Evolutionary conservation across 2,329 filamentous ascomycete genomes (phyloP).

Genomic region (Magnaporthiopsis incrustans): DNA sequence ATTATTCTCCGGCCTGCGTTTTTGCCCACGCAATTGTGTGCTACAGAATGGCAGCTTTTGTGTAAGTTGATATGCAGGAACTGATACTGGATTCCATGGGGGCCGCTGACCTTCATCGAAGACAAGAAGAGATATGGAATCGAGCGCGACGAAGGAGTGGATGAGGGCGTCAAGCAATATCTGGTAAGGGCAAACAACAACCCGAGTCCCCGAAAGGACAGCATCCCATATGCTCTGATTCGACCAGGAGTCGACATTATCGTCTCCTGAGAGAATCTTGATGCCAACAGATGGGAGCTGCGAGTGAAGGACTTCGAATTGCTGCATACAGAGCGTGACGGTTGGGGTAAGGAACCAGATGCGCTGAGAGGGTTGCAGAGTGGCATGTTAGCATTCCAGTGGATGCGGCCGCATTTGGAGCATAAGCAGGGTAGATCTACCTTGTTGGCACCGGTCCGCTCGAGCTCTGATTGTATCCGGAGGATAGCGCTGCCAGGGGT

Average conservation of each 20-base stretch:
- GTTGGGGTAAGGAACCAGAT: slow-evolving; percentile 72
- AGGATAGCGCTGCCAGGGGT: slow-evolving; percentile 49
- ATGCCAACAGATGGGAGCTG: slow-evolving; percentile 54
- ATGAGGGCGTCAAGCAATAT: slow-evolving; percentile 65
- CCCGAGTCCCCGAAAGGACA: slow-evolving; percentile 52
- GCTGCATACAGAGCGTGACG: slow-evolving; percentile 58
- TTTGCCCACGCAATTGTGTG: slow-evolving; percentile 63
- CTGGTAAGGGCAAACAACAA: slow-evolving; percentile 74
- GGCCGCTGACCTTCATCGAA: slow-evolving; percentile 67
- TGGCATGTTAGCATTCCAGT: slow-evolving; percentile 12
- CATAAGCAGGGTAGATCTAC: slow-evolving; percentile 26
- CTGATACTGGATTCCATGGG: slow-evolving; percentile 11
- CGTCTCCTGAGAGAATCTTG: slow-evolving; percentile 57
- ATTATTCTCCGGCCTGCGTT: slow-evolving; percentile 65
- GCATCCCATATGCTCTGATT: slow-evolving; percentile 50
- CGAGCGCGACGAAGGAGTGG: slow-evolving; percentile 65
- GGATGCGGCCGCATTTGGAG: neutral
- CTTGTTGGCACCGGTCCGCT: slow-evolving; percentile 43
- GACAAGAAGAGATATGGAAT: slow-evolving; percentile 58
- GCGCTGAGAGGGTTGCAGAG: slow-evolving; percentile 28
- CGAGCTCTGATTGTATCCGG: slow-evolving; percentile 58
- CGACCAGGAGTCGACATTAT: slow-evolving; percentile 68
- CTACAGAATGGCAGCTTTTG: slow-evolving; percentile 28
- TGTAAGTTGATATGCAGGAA: neutral
- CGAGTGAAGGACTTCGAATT: slow-evolving; percentile 48